Conservation (phyloP, 2,329 filamentous ascomycete species). For the Calonectria crousiana region DNA sequence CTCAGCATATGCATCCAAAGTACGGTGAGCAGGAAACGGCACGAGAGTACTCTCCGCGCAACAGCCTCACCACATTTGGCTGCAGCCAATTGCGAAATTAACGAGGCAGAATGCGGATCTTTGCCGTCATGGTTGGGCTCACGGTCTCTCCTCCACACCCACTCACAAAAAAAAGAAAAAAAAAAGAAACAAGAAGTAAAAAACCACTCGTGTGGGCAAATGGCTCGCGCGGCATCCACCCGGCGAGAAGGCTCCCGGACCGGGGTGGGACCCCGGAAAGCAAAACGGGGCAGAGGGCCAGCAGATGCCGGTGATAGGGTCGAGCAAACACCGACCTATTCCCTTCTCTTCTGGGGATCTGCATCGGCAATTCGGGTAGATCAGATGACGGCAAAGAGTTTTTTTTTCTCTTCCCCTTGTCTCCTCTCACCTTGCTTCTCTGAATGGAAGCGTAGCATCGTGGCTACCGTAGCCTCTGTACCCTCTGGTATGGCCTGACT, state of each 20-base stretch:
- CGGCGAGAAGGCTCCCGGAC: conserved; percentile 12
- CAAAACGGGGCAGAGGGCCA: conserved; percentile 10
- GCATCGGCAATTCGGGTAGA: conserved; percentile 20
- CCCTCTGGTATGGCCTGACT: conserved; percentile 1
- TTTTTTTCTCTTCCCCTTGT: not conserved
- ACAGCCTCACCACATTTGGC: not conserved
- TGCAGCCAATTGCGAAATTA: not conserved
- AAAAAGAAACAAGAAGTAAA: not conserved
- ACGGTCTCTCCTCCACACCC: not conserved
- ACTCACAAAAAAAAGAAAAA: not conserved
- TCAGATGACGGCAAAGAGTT: conserved; percentile 9
- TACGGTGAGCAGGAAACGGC: conserved; percentile 9
- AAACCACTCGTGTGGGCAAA: conserved; percentile 14
- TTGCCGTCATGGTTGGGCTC: not conserved
- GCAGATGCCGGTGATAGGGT: conserved; percentile 14
- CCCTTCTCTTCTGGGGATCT: not conserved
- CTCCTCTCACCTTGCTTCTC: not conserved
- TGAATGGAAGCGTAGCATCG: not conserved
- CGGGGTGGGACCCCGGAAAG: conserved; percentile 6
- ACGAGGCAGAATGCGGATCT: not conserved
- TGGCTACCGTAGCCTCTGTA: conserved; percentile 3
- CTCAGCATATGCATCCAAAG: conserved; percentile 8
- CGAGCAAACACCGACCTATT: not conserved
- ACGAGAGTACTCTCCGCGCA: not conserved
- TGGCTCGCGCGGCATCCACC: conserved; percentile 18